Conservation (phyloP, 345 rosid genomes). For the Populus ilicifolia region DNA sequence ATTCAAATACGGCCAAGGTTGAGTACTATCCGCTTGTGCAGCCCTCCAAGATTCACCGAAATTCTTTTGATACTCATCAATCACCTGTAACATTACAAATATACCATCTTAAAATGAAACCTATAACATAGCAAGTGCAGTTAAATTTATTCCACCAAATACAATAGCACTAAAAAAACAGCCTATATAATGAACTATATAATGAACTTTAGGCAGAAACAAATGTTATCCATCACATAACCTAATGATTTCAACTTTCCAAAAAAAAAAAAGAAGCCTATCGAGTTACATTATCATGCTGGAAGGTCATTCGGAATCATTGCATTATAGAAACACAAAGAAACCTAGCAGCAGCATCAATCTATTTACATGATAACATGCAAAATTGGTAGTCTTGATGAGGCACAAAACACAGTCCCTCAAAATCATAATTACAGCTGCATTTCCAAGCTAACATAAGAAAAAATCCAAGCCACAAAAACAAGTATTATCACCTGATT, state of each 20-base stretch:
- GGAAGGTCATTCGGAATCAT: background rate
- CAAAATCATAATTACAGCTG: background rate
- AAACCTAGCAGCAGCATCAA: background rate
- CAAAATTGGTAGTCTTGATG: background rate
- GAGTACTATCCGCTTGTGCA: conserved; percentile 50
- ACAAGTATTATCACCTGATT: conserved; percentile 53
- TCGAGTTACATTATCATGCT: background rate
- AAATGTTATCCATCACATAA: background rate
- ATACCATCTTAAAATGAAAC: background rate
- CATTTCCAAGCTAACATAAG: background rate
- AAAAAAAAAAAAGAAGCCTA: background rate
- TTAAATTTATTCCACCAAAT: background rate
- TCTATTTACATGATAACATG: background rate
- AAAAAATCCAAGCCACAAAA: background rate
- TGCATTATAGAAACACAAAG: background rate
- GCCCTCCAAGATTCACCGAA: conserved; percentile 89
- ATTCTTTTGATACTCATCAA: conserved; percentile 88
- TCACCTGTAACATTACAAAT: conserved; percentile 38
- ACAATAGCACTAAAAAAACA: background rate
- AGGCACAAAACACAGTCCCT: background rate
- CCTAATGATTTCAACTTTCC: background rate
- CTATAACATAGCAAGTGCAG: background rate
- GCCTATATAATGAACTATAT: background rate
- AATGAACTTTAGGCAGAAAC: background rate
- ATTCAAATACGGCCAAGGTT: conserved; percentile 76